Evolutionary conservation across 2,329 filamentous ascomycete species (phyloP).

Genomic region (Scedosporium minutisporum): DNA sequence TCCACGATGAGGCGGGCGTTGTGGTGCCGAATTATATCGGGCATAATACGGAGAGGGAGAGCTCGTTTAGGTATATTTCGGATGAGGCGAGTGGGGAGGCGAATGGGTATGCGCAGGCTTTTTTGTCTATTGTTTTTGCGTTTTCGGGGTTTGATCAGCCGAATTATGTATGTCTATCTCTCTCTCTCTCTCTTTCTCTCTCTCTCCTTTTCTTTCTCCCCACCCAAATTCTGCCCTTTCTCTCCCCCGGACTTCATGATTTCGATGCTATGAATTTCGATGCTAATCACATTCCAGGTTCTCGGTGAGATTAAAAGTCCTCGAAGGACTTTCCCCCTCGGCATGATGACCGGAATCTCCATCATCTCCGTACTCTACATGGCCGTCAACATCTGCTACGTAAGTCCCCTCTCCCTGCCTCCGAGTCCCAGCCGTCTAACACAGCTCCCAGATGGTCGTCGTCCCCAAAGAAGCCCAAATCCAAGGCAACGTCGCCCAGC

Average conservation of each 20-base stretch:
- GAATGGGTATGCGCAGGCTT: conserved; percentile 26
- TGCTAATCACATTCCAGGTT: conserved; percentile 8
- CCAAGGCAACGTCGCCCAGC: conserved; percentile 16
- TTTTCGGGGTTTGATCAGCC: conserved; percentile 28
- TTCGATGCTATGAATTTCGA: not conserved
- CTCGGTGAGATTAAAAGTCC: conserved; percentile 23
- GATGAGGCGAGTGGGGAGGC: conserved; percentile 13
- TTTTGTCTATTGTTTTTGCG: conserved; percentile 32
- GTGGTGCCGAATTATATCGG: conserved; percentile 15
- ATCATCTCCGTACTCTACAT: conserved; percentile 23
- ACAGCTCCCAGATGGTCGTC: conserved; percentile 29
- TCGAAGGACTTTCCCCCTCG: conserved; percentile 21
- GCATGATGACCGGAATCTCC: conserved; percentile 20
- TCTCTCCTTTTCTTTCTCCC: not conserved
- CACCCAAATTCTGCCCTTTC: not conserved
- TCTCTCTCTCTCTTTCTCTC: not conserved
- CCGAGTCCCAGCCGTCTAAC: conserved; percentile 19
- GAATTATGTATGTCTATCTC: conserved; percentile 17
- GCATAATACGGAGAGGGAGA: conserved; percentile 16
- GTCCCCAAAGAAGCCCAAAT: conserved; percentile 17
- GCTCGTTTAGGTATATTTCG: conserved; percentile 13
- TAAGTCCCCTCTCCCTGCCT: conserved; percentile 10
- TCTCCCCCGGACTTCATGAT: no score
- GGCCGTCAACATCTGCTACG: conserved; percentile 27
- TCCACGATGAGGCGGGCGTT: conserved; percentile 8